These are phyloP conservation scores for Herpetospermum pedunculosum DNA, from an alignment of 306 rosid species.

Conservation along the genomic window DNA sequence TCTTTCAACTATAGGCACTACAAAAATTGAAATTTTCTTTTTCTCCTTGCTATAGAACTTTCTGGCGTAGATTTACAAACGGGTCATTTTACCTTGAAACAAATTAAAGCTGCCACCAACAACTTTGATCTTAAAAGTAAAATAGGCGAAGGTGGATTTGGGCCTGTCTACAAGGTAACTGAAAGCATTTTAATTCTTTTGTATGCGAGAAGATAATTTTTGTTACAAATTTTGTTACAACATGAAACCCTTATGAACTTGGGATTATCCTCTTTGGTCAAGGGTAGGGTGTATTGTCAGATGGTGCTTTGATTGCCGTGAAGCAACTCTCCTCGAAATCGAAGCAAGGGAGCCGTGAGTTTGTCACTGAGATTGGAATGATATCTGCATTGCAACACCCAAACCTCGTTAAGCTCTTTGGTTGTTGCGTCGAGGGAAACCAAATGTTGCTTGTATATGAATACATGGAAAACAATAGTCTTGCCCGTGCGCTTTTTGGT, in stretches of 20 bases:
- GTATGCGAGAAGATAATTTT: neutral
- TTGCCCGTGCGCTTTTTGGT: slow-evolving; percentile 95
- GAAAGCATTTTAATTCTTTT: neutral
- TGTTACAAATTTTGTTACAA: neutral
- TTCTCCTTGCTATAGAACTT: neutral
- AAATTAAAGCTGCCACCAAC: slow-evolving; percentile 15
- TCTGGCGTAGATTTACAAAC: slow-evolving; percentile 14
- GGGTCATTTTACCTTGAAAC: slow-evolving; percentile 13
- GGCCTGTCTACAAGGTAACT: slow-evolving; percentile 16
- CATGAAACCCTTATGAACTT: neutral
- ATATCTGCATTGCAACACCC: slow-evolving; percentile 95
- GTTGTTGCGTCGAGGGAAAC: slow-evolving; percentile 92
- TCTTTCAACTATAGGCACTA: neutral
- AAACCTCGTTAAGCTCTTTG: slow-evolving; percentile 74
- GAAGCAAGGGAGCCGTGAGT: slow-evolving; percentile 90
- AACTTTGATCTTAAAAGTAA: slow-evolving; percentile 12
- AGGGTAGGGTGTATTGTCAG: slow-evolving; percentile 54
- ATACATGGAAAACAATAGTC: slow-evolving; percentile 91
- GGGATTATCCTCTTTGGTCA: neutral
- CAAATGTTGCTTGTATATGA: slow-evolving; percentile 76
- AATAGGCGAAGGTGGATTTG: slow-evolving; percentile 20
- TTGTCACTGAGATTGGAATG: slow-evolving; percentile 88
- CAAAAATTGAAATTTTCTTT: neutral
- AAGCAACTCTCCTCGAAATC: slow-evolving; percentile 90
- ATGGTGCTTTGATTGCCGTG: slow-evolving; percentile 72